phyloP scores from a whole-genome alignment of 2,329 filamentous ascomycete species.

The Xylariaceae sp. region DNA sequence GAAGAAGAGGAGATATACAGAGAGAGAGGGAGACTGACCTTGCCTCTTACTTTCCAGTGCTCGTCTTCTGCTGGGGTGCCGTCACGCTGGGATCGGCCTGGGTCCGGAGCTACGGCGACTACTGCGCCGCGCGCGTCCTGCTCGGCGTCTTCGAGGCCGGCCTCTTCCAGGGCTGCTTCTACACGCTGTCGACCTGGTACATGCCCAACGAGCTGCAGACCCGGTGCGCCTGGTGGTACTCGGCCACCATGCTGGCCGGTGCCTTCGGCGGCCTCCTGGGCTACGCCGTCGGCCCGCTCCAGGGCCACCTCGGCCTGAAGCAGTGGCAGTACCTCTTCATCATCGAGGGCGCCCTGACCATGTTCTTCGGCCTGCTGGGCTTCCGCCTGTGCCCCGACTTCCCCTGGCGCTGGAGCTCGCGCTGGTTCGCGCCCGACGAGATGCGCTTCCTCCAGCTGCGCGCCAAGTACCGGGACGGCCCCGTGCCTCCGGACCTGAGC shows the following conservation, averaged over 20 bases:
- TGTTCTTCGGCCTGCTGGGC: slow-evolving; percentile 7
- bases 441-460: slow-evolving; percentile 5
- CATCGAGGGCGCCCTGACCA: slow-evolving; percentile 14
- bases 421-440: slow-evolving; percentile 9
- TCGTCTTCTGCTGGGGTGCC: slow-evolving; percentile 9
- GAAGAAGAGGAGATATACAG: too few relatives aligned
- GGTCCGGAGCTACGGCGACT: slow-evolving; percentile 8
- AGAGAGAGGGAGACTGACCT: background rate
- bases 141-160: slow-evolving; percentile 17
- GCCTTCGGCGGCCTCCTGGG: slow-evolving; percentile 31
- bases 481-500: slow-evolving; percentile 8
- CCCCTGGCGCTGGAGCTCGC: slow-evolving; percentile 7
- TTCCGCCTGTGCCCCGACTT: slow-evolving; percentile 6
- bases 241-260: slow-evolving; percentile 26
- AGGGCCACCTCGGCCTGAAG: slow-evolving; percentile 21
- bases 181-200: slow-evolving; percentile 18
- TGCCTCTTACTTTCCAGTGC: slow-evolving; percentile 7
- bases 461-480: slow-evolving; percentile 8
- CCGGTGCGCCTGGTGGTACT: slow-evolving; percentile 20
- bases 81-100: slow-evolving; percentile 8
- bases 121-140: slow-evolving; percentile 9
- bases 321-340: slow-evolving; percentile 29
- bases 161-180: slow-evolving; percentile 16
- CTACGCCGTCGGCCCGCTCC: slow-evolving; percentile 27
- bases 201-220: slow-evolving; percentile 13